A percentile compares a stretch with the other conserved stretches of the same genome.
These are phyloP conservation scores for Penstemon barbatus DNA, from an alignment of 257 asterid genomes.

Conservation along the genomic window DNA sequence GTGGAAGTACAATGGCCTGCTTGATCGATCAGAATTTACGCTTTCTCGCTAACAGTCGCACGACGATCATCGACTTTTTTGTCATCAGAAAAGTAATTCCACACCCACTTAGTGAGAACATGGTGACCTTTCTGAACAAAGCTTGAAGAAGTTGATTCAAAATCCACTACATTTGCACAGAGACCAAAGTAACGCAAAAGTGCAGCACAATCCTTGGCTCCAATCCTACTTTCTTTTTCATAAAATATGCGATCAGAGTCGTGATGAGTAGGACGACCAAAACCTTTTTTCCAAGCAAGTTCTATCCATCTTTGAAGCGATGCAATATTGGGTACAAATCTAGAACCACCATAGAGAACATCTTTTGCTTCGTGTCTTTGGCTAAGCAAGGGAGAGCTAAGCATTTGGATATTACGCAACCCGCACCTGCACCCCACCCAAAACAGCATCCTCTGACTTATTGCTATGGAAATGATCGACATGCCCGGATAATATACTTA, in stretches of 20 bases:
- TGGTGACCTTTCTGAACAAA: too few relatives aligned
- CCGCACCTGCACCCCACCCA: constrained; percentile 83
- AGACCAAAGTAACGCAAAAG: constrained; percentile 80
- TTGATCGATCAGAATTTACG: background rate
- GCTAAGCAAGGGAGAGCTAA: constrained; percentile 76
- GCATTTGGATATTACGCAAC: constrained; percentile 94
- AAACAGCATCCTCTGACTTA: too few relatives aligned
- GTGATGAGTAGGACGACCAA: constrained; percentile 44
- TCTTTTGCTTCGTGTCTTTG: constrained; percentile 62
- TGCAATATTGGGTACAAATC: too few relatives aligned
- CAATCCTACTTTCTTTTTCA: constrained; percentile 77
- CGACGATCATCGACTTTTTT: constrained; percentile 35
- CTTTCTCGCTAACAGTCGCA: background rate
- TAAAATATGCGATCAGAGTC: constrained; percentile 56
- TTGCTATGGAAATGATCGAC: constrained; percentile 73
- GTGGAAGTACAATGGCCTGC: too few relatives aligned
- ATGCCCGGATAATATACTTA: constrained; percentile 57
- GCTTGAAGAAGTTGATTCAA: too few relatives aligned
- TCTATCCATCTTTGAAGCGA: too few relatives aligned
- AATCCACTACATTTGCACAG: too few relatives aligned
- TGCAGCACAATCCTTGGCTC: constrained; percentile 86
- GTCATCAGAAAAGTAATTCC: constrained; percentile 69
- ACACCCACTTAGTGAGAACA: too few relatives aligned
- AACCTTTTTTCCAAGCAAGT: too few relatives aligned
- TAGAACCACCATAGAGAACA: too few relatives aligned